Evolutionary conservation across 176 grass and related monocot genomes (phyloP).

Genomic region (Zea luxurians): DNA sequence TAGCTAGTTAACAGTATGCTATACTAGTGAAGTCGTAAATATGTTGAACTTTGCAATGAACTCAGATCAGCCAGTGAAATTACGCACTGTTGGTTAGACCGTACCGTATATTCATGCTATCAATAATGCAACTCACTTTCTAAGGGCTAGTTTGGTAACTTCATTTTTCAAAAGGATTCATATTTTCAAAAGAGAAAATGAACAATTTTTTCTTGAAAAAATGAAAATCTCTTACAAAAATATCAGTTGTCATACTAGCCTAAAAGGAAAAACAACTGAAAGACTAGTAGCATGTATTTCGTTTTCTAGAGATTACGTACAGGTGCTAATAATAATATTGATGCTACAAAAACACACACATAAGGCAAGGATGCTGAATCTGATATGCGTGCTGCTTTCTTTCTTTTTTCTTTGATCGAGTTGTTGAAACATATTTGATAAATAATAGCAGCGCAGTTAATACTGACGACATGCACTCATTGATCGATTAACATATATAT

Average conservation of each 20-base stretch:
- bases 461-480: not conserved
- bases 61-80: not conserved
- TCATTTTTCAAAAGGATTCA: too few relatives aligned
- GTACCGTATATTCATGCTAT: not conserved
- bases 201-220: too few relatives aligned
- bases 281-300: not conserved
- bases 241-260: too few relatives aligned
- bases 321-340: not conserved
- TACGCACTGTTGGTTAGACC: not conserved
- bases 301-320: not conserved
- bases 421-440: not conserved
- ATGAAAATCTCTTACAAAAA: too few relatives aligned
- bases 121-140: too few relatives aligned
- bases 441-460: not conserved
- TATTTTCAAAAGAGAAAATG: too few relatives aligned
- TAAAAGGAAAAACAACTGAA: not conserved
- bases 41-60: slow-evolving; percentile 1
- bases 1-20: not conserved
- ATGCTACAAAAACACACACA: not conserved
- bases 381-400: not conserved
- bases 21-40: too few relatives aligned
- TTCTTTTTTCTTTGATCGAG: not conserved
- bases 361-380: not conserved
- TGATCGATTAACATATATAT: not conserved
- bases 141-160: too few relatives aligned